Conservation (phyloP, 2,329 filamentous ascomycete species). For the Trichoderma asperellum region DNA sequence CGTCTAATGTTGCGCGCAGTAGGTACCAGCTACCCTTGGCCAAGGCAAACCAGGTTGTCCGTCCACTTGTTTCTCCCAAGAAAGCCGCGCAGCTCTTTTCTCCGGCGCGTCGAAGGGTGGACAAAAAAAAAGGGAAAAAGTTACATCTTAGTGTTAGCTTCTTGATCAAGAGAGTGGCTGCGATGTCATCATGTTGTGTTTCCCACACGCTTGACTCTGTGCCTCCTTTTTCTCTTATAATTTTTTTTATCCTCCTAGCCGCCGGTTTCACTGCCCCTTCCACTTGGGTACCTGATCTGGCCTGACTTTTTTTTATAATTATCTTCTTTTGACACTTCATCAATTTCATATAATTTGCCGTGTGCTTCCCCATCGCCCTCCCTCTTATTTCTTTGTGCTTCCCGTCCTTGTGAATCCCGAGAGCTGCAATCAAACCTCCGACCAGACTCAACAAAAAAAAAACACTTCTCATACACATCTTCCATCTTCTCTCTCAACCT, state of each 20-base stretch:
- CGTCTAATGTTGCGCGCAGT: neutral
- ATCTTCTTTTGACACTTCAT: constrained; percentile 22
- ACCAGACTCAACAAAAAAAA: neutral
- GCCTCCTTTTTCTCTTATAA: neutral
- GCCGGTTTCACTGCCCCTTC: constrained; percentile 13
- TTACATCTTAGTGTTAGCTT: neutral
- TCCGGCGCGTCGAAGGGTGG: neutral
- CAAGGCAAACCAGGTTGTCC: neutral
- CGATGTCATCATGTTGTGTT: constrained; percentile 26
- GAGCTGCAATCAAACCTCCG: neutral
- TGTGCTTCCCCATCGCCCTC: neutral
- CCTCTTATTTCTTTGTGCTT: neutral
- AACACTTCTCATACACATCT: neutral
- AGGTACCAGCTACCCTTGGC: neutral
- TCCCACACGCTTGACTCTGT: neutral
- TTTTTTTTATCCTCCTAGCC: neutral
- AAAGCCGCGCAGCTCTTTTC: neutral
- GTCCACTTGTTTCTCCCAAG: neutral
- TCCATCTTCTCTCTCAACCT: neutral
- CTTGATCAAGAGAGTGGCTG: neutral
- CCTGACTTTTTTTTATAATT: neutral
- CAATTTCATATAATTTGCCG: constrained; percentile 16
- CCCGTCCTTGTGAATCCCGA: constrained; percentile 11
- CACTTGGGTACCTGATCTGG: constrained; percentile 6
- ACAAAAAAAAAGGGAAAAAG: neutral